Evolutionary conservation across 2,329 filamentous ascomycete genomes (phyloP), one percentile per base, ranked within the genome.

Genomic region (Aureobasidium lini): DNA sequence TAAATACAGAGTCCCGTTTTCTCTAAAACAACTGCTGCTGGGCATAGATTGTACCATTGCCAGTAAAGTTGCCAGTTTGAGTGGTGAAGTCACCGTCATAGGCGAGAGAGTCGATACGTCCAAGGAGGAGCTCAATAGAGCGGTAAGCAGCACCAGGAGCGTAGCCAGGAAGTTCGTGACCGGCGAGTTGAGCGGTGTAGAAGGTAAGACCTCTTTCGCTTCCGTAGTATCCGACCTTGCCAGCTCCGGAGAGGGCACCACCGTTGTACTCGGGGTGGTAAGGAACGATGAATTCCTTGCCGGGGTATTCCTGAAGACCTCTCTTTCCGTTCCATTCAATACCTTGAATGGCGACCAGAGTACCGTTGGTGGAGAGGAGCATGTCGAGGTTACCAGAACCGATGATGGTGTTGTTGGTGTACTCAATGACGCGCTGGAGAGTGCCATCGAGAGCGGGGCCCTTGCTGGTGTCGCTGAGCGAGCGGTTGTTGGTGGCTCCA

Each of bases 81-180:
- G 69, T 71, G 37, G 71, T 72, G 43, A 73, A 73, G 59, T 71
- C 69, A 6, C 66, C 67, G 4, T 63, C 54, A 56, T 72, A 72
- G 1, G 66, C 72, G 64, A 89, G 67, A 61, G 76, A 82, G 4
- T 81, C 73, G 13, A 91, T 84, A 36, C 88, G 76, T 0, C 90
- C 89, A 1, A 95, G 77, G 65, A 94, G 70, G 66, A 88, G 86
- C 76, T 94, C 89, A 18, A 94, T 70, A 60, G 89, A 85, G 37
- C 89, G 77, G 69, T 88, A 90, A 0, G 85, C 81, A 0, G 84
- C 86, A 13, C 57, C 57, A 40, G 59, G 50, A n/a, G 43, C 43
- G 39, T 56, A 60, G 6, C 50, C 48, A 3, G 59, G 59, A 15
- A 60, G 42, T 11, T 64, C 64, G 59, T 70, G 69, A 0, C 68